Conservation (phyloP, 441 rosid genomes). For the Corymbia citriodora region DNA sequence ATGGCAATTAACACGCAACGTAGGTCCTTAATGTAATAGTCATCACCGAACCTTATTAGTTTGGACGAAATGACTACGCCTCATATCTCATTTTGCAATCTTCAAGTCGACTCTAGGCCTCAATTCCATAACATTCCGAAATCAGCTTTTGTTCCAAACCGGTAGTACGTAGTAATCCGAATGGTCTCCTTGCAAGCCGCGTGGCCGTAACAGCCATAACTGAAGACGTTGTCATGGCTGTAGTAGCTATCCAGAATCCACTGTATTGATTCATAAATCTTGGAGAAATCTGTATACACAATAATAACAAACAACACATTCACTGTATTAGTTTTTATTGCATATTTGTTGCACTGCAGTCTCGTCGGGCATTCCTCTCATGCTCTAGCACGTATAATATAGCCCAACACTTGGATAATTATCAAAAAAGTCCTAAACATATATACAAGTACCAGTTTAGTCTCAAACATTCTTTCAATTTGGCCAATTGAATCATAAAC, state of each 20-base stretch:
- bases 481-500: too few relatives aligned
- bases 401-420: not conserved
- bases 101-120: not conserved
- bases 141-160: not conserved
- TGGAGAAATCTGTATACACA: not conserved
- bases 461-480: too few relatives aligned
- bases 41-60: not conserved
- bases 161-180: too few relatives aligned
- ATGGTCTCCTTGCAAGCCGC: not conserved
- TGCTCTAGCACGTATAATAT: not conserved
- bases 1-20: not conserved
- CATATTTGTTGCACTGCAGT: not conserved
- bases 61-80: not conserved
- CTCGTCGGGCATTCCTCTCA: not conserved
- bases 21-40: not conserved
- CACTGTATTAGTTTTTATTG: not conserved
- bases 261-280: not conserved
- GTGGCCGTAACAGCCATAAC: not conserved
- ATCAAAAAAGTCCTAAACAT: not conserved
- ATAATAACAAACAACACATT: not conserved
- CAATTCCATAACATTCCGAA: not conserved
- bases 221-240: not conserved
- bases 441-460: not conserved
- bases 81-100: not conserved
- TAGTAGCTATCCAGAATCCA: not conserved